Evolutionary conservation across 768 basidiomycete genomes (phyloP).

Genomic region (Ramaria sp.): DNA sequence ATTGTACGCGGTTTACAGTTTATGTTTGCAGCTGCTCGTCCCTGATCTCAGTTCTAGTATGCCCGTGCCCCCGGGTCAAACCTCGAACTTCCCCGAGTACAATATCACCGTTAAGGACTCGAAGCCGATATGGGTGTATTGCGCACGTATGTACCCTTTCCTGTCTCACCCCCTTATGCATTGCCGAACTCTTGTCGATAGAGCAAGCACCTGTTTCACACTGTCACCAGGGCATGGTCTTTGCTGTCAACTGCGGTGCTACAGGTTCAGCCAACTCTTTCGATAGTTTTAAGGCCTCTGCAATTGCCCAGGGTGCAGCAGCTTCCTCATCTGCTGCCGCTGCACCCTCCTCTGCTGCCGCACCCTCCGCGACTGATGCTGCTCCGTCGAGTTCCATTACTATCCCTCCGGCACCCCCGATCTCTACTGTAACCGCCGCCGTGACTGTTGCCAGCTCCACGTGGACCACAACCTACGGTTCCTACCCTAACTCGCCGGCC

Average conservation of each 20-base stretch:
- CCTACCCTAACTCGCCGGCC: conserved; percentile 42
- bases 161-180: conserved; percentile 1
- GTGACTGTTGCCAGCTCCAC: conserved; percentile 29
- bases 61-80: conserved; percentile 42
- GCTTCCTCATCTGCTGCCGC: conserved; percentile 34
- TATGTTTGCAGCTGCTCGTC: conserved; percentile 1
- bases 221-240: conserved; percentile 58
- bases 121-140: conserved; percentile 43
- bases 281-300: conserved; percentile 46
- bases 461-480: conserved; percentile 51
- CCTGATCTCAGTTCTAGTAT: conserved; percentile 23
- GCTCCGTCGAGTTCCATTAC: conserved; percentile 24
- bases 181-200: conserved; percentile 30
- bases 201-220: conserved; percentile 40
- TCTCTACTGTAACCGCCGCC: conserved; percentile 30
- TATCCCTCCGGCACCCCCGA: conserved; percentile 37
- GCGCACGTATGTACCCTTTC: neutral
- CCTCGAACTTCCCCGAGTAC: conserved; percentile 37
- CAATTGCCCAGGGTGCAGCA: conserved; percentile 42
- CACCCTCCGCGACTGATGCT: conserved; percentile 12
- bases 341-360: conserved; percentile 17
- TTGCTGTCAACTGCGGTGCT: conserved; percentile 50
- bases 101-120: conserved; percentile 33
- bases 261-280: conserved; percentile 50
- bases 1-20: conserved; percentile 32